Percentiles rank a stretch among this genome's conserved stretches.
Conservation (phyloP, 1,139 yeast species). For the Debaryomyces robertsiae region DNA sequence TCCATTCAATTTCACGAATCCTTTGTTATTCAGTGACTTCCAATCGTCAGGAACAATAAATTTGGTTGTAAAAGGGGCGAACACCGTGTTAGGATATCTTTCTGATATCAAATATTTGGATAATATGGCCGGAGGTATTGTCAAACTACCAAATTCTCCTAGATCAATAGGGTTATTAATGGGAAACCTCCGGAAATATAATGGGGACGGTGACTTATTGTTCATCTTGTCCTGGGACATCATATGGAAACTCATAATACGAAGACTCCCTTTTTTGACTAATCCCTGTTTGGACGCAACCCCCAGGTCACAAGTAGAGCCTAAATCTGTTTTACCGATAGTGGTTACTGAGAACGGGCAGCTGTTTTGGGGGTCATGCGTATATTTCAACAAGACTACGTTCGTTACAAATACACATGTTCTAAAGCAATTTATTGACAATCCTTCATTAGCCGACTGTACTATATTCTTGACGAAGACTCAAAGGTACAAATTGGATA, state of each 20-base stretch:
- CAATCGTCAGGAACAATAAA: constrained; percentile 49
- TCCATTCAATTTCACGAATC: constrained; percentile 64
- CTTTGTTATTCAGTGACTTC: constrained; percentile 55
- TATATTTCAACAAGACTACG: constrained; percentile 27
- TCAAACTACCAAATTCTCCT: constrained; percentile 13
- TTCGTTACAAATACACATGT: constrained; percentile 43
- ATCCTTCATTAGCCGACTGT: constrained; percentile 7
- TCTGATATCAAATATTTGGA: constrained; percentile 61
- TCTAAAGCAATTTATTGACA: constrained; percentile 25
- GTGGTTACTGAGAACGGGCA: constrained; percentile 12
- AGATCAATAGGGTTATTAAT: constrained; percentile 52
- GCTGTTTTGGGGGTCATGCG: constrained; percentile 42
- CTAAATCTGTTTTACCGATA: constrained; percentile 21
- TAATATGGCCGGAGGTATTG: constrained; percentile 67
- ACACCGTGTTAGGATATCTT: constrained; percentile 31
- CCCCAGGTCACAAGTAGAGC: neutral
- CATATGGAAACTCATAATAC: constrained; percentile 14
- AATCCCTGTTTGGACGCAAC: neutral
- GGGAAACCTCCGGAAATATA: constrained; percentile 50
- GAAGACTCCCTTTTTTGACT: neutral
- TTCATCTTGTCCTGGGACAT: constrained; percentile 52
- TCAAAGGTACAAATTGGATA: constrained; percentile 12
- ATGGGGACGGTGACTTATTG: constrained; percentile 65
- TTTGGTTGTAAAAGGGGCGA: constrained; percentile 23
- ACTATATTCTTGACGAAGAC: constrained; percentile 14